These are phyloP conservation scores for Strigomonas galati DNA, from an alignment of 208 protist genomes.

Conservation along the genomic window DNA sequence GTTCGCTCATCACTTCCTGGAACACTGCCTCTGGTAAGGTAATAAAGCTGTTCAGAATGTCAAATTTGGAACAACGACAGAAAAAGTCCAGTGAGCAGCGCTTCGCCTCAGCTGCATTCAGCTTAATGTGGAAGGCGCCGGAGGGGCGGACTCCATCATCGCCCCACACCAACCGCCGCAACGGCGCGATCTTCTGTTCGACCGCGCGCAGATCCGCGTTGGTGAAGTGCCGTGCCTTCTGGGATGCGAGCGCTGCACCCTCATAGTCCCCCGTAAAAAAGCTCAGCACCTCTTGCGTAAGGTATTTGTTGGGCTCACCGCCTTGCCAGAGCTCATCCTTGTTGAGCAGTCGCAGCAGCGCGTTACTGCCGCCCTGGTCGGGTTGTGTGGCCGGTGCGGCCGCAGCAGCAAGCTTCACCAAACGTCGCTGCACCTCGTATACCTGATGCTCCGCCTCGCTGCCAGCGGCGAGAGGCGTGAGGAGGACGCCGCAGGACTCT, in stretches of 20 bases:
- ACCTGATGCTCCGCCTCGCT: conserved; percentile 31
- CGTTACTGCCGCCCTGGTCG: neutral
- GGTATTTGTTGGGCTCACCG: conserved; percentile 22
- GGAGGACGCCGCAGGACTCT: conserved; percentile 51
- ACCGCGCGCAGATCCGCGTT: conserved; percentile 39
- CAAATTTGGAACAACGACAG: conserved; percentile 66
- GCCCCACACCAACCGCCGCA: conserved; percentile 37
- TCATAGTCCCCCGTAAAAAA: conserved; percentile 74
- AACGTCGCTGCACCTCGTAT: conserved; percentile 32
- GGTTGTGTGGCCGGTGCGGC: neutral
- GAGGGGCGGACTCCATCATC: conserved; percentile 17
- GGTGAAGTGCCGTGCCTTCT: conserved; percentile 44
- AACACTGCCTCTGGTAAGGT: conserved; percentile 25
- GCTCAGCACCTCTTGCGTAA: conserved; percentile 56
- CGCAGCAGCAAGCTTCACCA: conserved; percentile 31
- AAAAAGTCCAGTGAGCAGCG: conserved; percentile 77
- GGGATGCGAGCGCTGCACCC: conserved; percentile 42
- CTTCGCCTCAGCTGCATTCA: conserved; percentile 28
- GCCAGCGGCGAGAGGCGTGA: conserved; percentile 61
- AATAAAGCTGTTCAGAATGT: conserved; percentile 29
- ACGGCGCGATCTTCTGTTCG: conserved; percentile 39
- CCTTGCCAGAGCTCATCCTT: conserved; percentile 11
- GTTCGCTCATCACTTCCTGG: conserved; percentile 11
- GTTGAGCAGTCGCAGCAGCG: neutral
- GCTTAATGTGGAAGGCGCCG: neutral